Percentiles rank a stretch among this genome's conserved stretches.
These are phyloP conservation scores for Bryum argenteum DNA, from an alignment of 225 moss, liverwort and hornwort genomes.

Conservation along the genomic window DNA sequence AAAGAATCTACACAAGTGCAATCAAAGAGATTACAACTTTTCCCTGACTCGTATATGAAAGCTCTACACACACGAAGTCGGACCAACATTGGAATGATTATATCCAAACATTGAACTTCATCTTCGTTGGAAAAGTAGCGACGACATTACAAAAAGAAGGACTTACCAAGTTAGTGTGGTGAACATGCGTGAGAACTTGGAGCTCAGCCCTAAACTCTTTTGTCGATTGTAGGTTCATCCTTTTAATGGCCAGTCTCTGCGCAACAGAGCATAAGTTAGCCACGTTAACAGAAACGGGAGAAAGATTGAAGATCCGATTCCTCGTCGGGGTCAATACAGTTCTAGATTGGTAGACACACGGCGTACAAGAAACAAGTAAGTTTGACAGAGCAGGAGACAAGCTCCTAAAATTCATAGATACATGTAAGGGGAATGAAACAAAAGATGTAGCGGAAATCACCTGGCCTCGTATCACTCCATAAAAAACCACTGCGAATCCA, in stretches of 20 bases:
- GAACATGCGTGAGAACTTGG: constrained; percentile 91
- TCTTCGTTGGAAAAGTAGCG: neutral
- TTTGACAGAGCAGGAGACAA: neutral
- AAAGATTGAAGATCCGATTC: neutral
- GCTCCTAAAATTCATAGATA: neutral
- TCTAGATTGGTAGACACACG: constrained; percentile 9
- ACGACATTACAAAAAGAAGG: neutral
- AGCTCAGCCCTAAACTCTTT: constrained; percentile 89
- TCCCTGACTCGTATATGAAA: neutral
- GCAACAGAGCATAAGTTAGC: constrained; percentile 6
- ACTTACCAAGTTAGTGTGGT: constrained; percentile 83
- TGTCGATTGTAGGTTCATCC: constrained; percentile 88
- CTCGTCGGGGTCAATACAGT: constrained; percentile 13
- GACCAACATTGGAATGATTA: constrained; percentile 5
- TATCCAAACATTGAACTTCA: no score
- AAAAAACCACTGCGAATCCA: constrained; percentile 69
- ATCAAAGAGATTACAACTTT: constrained; percentile 7
- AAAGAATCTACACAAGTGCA: constrained; percentile 8
- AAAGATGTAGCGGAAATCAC: constrained; percentile 29
- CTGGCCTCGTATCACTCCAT: constrained; percentile 64
- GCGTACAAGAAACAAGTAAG: neutral
- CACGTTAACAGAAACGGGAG: constrained; percentile 9
- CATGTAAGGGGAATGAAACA: constrained; percentile 17
- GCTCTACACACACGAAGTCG: constrained; percentile 2
- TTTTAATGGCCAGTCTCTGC: constrained; percentile 85